Evolutionary conservation across 495 filamentous ascomycete species (phyloP).

Genomic region (Acidomyces sp.): DNA sequence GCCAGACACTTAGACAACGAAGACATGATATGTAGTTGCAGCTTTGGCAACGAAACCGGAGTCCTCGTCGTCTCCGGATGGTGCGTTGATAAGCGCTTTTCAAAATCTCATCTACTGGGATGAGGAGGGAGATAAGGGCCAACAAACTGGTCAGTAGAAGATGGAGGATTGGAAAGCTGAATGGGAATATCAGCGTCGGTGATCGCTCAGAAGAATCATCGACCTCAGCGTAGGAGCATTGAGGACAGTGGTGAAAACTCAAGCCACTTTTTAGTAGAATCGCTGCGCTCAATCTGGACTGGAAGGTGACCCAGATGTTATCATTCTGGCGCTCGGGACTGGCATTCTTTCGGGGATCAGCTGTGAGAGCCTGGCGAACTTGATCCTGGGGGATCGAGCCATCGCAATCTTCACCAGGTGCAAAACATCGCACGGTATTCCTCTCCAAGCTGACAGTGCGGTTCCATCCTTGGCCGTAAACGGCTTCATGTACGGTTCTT

Average conservation of each 20-base stretch:
- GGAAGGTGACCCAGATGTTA: slow-evolving; percentile 56
- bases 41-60: slow-evolving; percentile 60
- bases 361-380: slow-evolving; percentile 56
- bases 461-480: slow-evolving; percentile 87
- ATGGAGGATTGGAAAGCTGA: too few relatives aligned
- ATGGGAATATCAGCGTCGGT: too few relatives aligned
- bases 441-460: slow-evolving; percentile 58
- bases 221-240: slow-evolving; percentile 79
- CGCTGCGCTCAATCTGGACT: slow-evolving; percentile 63
- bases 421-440: slow-evolving; percentile 67
- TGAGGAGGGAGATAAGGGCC: slow-evolving; percentile 32
- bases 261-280: slow-evolving; percentile 55
- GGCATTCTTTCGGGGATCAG: slow-evolving; percentile 57
- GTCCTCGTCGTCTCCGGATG: slow-evolving; percentile 50
- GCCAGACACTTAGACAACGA: slow-evolving; percentile 53
- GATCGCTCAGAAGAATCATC: too few relatives aligned
- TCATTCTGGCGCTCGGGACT: slow-evolving; percentile 49
- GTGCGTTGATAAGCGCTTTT: too few relatives aligned
- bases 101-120: too few relatives aligned
- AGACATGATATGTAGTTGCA: slow-evolving; percentile 66
- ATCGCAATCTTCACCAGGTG: slow-evolving; percentile 51
- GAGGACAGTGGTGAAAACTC: slow-evolving; percentile 74
- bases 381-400: slow-evolving; percentile 55
- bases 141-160: too few relatives aligned
- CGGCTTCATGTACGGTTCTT: slow-evolving; percentile 61